Base-by-base conservation (phyloP, 495 filamentous ascomycete genomes). In the Parathielavia appendiculata region DNA sequence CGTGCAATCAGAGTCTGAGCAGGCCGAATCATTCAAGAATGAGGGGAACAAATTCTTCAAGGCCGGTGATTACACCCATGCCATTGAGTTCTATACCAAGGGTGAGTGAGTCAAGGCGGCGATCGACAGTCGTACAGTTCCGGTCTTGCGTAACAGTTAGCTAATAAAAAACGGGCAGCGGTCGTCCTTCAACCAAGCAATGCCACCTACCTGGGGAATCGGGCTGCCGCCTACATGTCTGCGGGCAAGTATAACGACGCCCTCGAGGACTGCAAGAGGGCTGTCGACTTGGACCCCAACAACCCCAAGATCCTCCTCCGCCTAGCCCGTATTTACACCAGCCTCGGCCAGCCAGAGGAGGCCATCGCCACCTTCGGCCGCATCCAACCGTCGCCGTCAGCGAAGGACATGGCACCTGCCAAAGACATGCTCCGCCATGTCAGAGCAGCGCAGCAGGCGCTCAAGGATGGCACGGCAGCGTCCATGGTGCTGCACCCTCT, bases 41-140 rank as follows among this genome's bases (percentile, higher is more conserved):
- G 83, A 88, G 26, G 93, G 93, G 34, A 98, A 98, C 76, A 95
- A 92, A 66, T 92, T 88, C 67, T 98, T 96, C 79, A 97, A 96
- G 77, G 86, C 88, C 57, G 86, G 85, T 65, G 86, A 97, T 62
- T 98, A 91, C 69, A 73, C 76, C 40, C 84, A 85, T 63, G 92
- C 95, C 20, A 88, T 97, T 66, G 82, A 88, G 61, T 89, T 95
- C 69, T 98, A 97, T 69, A 91, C 87, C 51, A 96, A 95, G 82
- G 93, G 91, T 96, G 57, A 57, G 57, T 52, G 57, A 57, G 57
- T 52, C 39, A 5, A 20, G 1, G 32, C 22, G 0, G 35, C 14
- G 11, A 38, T 32, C 19, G 13, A n/a, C 35, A 6, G 34, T 26
- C 49, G 49, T n/a, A 34, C 32, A 36, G 14, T 13, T 12, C 6